Base-by-base conservation (phyloP, 306 rosid genomes). In the Malus sylvestris region DNA sequence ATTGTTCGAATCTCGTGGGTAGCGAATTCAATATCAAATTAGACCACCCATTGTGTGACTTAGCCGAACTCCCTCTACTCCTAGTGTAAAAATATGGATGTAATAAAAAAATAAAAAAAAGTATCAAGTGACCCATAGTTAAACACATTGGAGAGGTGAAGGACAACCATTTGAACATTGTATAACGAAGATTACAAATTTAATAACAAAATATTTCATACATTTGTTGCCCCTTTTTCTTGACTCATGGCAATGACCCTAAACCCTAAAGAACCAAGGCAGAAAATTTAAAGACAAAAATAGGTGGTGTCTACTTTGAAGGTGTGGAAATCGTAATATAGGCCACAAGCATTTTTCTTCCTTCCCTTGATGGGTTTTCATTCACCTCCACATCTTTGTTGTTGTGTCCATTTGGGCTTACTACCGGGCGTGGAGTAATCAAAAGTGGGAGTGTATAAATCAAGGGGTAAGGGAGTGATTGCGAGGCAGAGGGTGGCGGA, bases 401-500 rank as follows among this genome's bases (percentile, higher is more conserved):
- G 18, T 30, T 75, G 59, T 29, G 40, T 30, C 82, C 70, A 20
- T 60, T 22, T 49, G 16, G 27, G 14, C 62, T 13, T 10, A 58
- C 62, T 51, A 42, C 16, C 25, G 4, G 58, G 68, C 16, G 51
- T 46, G 18, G 75, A 19, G 58, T 46, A 70, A 64, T 60, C 59
- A 38, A 52, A 55, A 71, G 49, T 14, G 15, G 44, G 13, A 5
- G 65, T 1, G 40, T 19, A 67, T 46, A 15, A 49, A 29, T 81
- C 77, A 81, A 63, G 62, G 85, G 57, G 33, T 38, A 33, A 63
- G 81, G 60, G 81, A 80, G 32, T 44, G 55, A 51, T 51, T 51
- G 20, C 3, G 77, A 46, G 55, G 84, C 79, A 29, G 87, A 16
- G 72, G 23, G 64, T 79, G 92, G 73, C 61, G 87, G 53, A 73